A percentile compares a stretch with the other conserved stretches of the same genome.
These are phyloP conservation scores for Tuber brumale DNA, from an alignment of 495 filamentous ascomycete genomes.

Conservation along the genomic window DNA sequence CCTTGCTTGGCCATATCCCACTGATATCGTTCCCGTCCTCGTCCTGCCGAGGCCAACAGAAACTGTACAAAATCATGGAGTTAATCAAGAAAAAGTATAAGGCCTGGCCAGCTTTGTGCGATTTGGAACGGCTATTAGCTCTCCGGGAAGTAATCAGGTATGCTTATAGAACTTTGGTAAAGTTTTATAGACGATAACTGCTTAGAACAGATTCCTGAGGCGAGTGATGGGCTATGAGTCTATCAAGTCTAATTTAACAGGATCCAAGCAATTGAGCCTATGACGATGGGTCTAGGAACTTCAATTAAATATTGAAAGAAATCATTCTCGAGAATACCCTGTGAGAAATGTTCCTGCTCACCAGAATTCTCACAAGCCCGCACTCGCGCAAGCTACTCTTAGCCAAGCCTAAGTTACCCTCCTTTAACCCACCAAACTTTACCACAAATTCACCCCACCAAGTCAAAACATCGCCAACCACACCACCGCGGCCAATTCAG, in stretches of 20 bases:
- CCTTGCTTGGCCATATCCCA: background rate
- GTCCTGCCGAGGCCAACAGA: background rate
- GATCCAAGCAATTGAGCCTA: background rate
- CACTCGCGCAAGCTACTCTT: background rate
- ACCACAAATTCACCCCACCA: background rate
- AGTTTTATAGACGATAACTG: background rate
- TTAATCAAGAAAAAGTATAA: background rate
- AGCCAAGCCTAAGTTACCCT: background rate
- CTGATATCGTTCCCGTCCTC: background rate
- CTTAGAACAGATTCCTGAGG: background rate
- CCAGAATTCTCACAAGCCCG: background rate
- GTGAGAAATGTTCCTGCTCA: background rate
- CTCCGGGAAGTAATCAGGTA: background rate
- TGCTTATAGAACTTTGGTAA: background rate
- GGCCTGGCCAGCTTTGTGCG: background rate
- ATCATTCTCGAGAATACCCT: background rate
- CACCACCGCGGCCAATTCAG: background rate
- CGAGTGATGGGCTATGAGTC: background rate
- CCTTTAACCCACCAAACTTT: background rate
- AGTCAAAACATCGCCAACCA: background rate
- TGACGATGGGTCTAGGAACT: background rate
- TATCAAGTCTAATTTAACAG: background rate
- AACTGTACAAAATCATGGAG: background rate
- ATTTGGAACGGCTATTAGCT: background rate
- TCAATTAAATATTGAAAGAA: background rate